Percentiles rank a stretch among this genome's conserved stretches.
phyloP scores from a whole-genome alignment of 257 asterid genomes.

The Solanum pennellii region DNA sequence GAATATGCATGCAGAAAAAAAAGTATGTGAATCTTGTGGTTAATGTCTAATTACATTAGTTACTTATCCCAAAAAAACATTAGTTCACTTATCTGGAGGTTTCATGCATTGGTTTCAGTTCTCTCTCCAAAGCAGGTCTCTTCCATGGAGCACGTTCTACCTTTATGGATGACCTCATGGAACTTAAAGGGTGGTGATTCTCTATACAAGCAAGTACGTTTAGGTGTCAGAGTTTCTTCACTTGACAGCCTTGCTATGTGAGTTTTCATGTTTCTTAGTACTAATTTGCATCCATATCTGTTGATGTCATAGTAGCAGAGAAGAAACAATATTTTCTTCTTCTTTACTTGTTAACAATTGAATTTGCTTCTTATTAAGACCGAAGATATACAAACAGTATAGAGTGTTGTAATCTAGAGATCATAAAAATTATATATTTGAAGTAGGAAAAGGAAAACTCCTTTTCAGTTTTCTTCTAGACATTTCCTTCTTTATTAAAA shows the following conservation, averaged over 20 bases:
- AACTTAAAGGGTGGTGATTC: conserved; percentile 21
- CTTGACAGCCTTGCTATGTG: conserved; percentile 52
- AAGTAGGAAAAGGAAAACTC: background rate
- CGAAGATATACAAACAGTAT: background rate
- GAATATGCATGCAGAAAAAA: background rate
- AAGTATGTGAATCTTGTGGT: background rate
- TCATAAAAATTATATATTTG: background rate
- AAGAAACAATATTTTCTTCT: background rate
- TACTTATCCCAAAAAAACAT: background rate
- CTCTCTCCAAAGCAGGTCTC: conserved; percentile 79
- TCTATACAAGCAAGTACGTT: conserved; percentile 36
- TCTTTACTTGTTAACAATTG: background rate
- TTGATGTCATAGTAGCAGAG: background rate
- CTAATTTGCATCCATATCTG: background rate
- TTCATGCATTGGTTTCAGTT: conserved; percentile 31
- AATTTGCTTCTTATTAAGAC: background rate
- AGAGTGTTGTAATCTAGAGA: background rate
- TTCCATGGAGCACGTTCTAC: conserved; percentile 68
- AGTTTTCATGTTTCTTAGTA: conserved; percentile 20
- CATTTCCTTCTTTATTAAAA: background rate
- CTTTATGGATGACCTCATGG: conserved; percentile 65
- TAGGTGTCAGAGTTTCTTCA: conserved; percentile 69
- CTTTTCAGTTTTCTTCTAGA: background rate
- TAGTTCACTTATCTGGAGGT: background rate
- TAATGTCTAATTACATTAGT: background rate